Conservation (phyloP, 805 yeast genomes). For the Debaryomyces castellii region DNA sequence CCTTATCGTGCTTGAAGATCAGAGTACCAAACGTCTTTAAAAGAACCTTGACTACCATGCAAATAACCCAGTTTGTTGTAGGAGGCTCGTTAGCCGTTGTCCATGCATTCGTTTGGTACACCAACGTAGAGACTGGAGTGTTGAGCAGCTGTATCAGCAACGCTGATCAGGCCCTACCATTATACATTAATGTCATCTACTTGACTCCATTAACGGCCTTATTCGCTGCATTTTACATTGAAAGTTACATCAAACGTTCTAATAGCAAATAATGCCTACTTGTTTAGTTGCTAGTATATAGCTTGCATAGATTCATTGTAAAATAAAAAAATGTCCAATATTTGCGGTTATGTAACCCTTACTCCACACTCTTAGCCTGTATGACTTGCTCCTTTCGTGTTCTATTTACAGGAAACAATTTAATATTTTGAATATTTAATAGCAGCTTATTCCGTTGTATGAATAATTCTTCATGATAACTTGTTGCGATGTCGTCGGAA, state of each 20-base stretch:
- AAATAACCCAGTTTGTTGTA: constrained; percentile 64
- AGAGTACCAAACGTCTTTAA: constrained; percentile 58
- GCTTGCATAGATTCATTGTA: neutral
- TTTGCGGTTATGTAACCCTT: constrained; percentile 2
- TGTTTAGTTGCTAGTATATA: neutral
- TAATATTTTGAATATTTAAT: neutral
- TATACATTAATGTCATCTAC: constrained; percentile 61
- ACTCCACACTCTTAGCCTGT: neutral
- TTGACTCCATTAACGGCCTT: constrained; percentile 66
- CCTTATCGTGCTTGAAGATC: constrained; percentile 57
- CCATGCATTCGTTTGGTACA: constrained; percentile 61
- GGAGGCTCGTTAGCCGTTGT: constrained; percentile 69
- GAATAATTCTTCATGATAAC: neutral
- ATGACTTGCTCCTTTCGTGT: constrained; percentile 1
- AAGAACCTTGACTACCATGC: constrained; percentile 61
- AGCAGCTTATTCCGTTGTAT: neutral
- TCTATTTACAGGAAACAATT: neutral
- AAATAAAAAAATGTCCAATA: neutral
- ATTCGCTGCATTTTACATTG: constrained; percentile 65
- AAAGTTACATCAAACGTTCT: constrained; percentile 45
- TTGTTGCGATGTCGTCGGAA: neutral
- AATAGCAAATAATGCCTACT: constrained; percentile 1
- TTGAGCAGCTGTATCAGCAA: constrained; percentile 50
- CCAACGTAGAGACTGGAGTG: constrained; percentile 43
- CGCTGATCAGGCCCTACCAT: constrained; percentile 61